These are phyloP conservation scores for Fusarium mangiferae DNA, from an alignment of 2,329 filamentous ascomycete species.

Conservation along the genomic window DNA sequence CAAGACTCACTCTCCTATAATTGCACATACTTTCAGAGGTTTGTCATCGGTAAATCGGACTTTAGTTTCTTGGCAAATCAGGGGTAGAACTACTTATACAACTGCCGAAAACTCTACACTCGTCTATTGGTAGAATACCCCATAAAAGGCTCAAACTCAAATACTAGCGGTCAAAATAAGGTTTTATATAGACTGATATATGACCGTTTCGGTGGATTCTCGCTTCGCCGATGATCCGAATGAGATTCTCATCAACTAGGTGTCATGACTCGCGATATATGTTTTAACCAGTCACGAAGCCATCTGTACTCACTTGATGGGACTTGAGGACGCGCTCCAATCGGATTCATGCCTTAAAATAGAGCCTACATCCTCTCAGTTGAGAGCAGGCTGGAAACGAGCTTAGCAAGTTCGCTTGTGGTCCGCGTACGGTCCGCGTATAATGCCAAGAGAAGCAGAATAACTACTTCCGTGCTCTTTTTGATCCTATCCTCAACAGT, in stretches of 20 bases:
- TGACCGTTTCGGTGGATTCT: neutral
- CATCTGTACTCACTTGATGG: neutral
- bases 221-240: neutral
- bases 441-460: neutral
- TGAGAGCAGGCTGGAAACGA: no score
- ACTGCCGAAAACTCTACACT: neutral
- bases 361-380: neutral
- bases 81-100: neutral
- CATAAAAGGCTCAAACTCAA: neutral
- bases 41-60: neutral
- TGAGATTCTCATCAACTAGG: neutral
- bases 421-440: neutral
- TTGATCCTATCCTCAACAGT: neutral
- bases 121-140: neutral
- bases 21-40: fast-evolving
- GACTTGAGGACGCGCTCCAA: neutral
- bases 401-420: neutral
- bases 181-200: neutral
- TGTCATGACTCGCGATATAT: neutral
- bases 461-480: neutral
- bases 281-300: neutral
- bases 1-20: neutral
- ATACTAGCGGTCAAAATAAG: neutral
- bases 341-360: neutral
- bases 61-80: neutral